Conservation (phyloP, 352 stramenopile species). For the Phytopythium ostracodes region DNA sequence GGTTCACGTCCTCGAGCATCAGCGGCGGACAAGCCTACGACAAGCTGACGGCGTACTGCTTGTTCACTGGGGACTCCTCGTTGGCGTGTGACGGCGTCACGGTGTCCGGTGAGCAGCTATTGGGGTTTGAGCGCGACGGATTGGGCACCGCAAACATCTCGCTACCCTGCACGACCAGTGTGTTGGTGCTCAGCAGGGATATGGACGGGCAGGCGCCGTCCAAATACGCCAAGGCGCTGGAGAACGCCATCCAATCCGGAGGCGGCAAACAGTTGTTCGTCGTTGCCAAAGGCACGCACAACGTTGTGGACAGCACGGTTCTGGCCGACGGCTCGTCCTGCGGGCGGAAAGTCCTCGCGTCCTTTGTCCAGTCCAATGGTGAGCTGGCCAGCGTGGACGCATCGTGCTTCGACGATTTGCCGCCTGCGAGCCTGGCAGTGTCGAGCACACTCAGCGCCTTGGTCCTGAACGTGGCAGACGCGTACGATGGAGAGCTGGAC, state of each 20-base stretch:
- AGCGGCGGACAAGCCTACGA: constrained; percentile 38
- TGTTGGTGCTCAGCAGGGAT: constrained; percentile 48
- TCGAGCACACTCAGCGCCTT: constrained; percentile 23
- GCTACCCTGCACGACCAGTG: constrained; percentile 31
- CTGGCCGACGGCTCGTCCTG: constrained; percentile 38
- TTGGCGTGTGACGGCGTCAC: constrained; percentile 25
- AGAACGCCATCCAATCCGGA: constrained; percentile 25
- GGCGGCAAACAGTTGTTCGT: constrained; percentile 43
- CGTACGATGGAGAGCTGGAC: constrained; percentile 38
- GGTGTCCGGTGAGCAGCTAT: constrained; percentile 1
- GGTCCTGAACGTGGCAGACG: constrained; percentile 42
- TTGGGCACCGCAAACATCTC: constrained; percentile 26
- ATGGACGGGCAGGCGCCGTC: constrained; percentile 40
- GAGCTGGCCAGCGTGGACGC: constrained; percentile 47
- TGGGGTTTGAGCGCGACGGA: constrained; percentile 34
- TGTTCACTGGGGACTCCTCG: constrained; percentile 45
- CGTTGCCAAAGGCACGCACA: constrained; percentile 33
- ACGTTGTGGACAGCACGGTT: constrained; percentile 28
- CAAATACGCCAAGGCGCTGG: constrained; percentile 39
- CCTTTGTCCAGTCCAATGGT: constrained; percentile 41
- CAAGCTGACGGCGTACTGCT: constrained; percentile 51
- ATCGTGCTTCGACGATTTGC: constrained; percentile 40
- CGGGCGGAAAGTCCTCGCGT: constrained; percentile 46
- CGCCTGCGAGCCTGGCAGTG: constrained; percentile 29
- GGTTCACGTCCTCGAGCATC: constrained; percentile 45